Evolutionary conservation across 2,329 filamentous ascomycete species (phyloP), one percentile per base, ranked within the genome.

Genomic region (Colletotrichum melonis): DNA sequence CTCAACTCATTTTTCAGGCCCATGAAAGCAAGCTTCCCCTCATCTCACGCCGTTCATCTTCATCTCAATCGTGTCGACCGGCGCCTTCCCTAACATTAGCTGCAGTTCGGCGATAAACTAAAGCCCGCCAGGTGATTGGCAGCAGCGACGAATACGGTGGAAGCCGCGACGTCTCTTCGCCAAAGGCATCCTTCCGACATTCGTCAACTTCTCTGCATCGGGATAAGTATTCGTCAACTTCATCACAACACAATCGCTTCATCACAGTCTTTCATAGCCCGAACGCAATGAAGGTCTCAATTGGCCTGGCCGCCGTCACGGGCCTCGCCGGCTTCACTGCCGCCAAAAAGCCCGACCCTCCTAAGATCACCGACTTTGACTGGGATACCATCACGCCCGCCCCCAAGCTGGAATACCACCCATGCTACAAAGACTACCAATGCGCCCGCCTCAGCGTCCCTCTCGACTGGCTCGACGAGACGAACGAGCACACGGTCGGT

Each of bases 401-500:
- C 4, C 59, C 74, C 12, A 76, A 82, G 42, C 78, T 87, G 30
- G 74, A 79, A 3, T 87, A 83, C 72, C 80, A 83, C 46, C 75
- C 77, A 4, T 88, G 86, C 78, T 86, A 85, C 78, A 75, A 76
- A 7, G 76, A 67, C 1, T 80, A 79, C 69, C 78, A 80, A 49
- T 88, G 86, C 72, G 84, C 86, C 2, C 81, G 83, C 7, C 83
- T 87, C 24, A 57, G 77, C 1, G 81, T 87, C 5, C 85, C 85
- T 0, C 80, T 87, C 35, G 81, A 87, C 78, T 88, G 84, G 83
- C 63, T 52, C 7, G 68, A 74, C 14, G 57, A 73, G 14, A 46
- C 75, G n/a, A 78, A 80, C 52, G 75, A 75, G 4, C 75, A 79
- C 62, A 80, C 77, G 0, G 80, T 83, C 19, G 80, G 81, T 7